Base-by-base conservation (phyloP, 208 protist genomes). In the Leishmania martiniquensis region DNA sequence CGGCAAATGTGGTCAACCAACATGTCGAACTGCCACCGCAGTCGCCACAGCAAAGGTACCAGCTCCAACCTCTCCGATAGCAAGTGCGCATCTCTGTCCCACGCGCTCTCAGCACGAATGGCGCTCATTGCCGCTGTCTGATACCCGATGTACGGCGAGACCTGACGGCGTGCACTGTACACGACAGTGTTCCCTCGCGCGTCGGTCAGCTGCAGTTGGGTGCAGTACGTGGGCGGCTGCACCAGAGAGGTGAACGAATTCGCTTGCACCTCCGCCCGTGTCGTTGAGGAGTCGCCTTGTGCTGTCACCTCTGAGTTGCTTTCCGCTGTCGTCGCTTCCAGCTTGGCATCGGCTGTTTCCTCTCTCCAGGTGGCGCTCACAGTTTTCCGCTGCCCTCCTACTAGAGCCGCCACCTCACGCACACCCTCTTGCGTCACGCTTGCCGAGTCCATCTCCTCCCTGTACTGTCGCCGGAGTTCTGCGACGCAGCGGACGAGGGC, bases 11-110 rank as follows among this genome's bases (percentile, higher is more conserved):
- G 71, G 0, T 87, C 81, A 51, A 90, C 77, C 80, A 97, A 88
- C 29, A 84, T 75, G 47, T 93, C 86, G 68, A 97, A 89, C 77
- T 97, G 94, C 92, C 94, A 97, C 22, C 91, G 87, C 84, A 97
- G 83, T 34, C 88, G 88, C 52, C 82, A 73, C 39, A 97, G 84
- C 67, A 97, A 83, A 62, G 94, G 90, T 22, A 81, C 68, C 1
- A 86, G 51, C 7, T 87, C 45, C 67, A 87, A 62, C 13, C 76
- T 55, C 29, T 77, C 75, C 29, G 62, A 75, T 45, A 88, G 59
- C 17, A 86, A 77, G 51, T 83, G 82, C 34, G 78, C 67, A 7
- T 69, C 78, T 10, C 71, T 17, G 49, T 77, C 79, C 84, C 86
- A 89, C n/a, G 49, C 20, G n/a, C 17, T 67, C 75, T 88, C 82